Conservation (phyloP, 1,284 basidiomycete species). For the Microbotryum scabiosae region DNA sequence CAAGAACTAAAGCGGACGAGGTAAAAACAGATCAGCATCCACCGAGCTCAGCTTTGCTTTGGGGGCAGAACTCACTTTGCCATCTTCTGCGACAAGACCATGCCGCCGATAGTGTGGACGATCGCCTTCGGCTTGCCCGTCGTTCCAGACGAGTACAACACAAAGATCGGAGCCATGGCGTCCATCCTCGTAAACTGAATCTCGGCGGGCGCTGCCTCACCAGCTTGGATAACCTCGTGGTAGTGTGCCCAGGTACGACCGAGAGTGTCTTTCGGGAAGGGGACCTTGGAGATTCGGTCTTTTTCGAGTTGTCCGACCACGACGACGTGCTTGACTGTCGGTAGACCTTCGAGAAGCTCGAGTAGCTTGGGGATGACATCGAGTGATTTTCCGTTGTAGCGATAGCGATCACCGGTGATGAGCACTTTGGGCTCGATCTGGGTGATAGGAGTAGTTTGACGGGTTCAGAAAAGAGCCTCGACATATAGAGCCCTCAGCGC, state of each 20-base stretch:
- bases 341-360: slow-evolving; percentile 31
- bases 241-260: slow-evolving; percentile 17
- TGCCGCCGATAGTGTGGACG: slow-evolving; percentile 34
- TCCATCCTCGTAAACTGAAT: slow-evolving; percentile 32
- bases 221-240: slow-evolving; percentile 14
- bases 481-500: neutral
- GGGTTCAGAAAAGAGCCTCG: neutral
- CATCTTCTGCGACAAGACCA: slow-evolving; percentile 31
- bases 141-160: slow-evolving; percentile 35
- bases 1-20: neutral
- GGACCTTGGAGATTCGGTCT: slow-evolving; percentile 29
- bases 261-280: slow-evolving; percentile 9
- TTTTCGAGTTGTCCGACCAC: slow-evolving; percentile 34
- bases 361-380: slow-evolving; percentile 33
- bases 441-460: slow-evolving; percentile 6
- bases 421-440: slow-evolving; percentile 40
- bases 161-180: slow-evolving; percentile 25
- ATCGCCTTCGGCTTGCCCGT: slow-evolving; percentile 43
- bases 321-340: slow-evolving; percentile 34
- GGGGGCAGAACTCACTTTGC: slow-evolving; percentile 5
- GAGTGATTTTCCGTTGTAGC: slow-evolving; percentile 38
- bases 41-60: neutral
- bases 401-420: slow-evolving; percentile 39
- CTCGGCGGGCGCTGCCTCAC: slow-evolving; percentile 18
- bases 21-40: neutral